Evolutionary conservation across 176 grass and related monocot species (phyloP), one percentile per base, ranked within the genome.

Genomic region (Triticum dicoccoides): DNA sequence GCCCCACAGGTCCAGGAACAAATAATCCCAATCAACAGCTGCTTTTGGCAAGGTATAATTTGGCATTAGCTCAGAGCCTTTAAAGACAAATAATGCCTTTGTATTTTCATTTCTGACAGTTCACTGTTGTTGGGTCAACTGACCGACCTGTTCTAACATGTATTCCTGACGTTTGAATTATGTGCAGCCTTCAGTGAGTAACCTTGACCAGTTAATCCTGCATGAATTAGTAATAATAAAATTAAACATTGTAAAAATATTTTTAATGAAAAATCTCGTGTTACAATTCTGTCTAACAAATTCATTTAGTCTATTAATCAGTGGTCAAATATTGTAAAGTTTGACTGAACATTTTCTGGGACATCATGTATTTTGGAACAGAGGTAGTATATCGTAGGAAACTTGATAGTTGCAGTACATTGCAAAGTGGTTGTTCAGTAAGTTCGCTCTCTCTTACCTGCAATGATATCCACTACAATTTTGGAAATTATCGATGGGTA

Each of bases 21-120:
- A 94, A 72, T 39, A 95, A 94, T 81, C 93, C 96, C 38, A 94
- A 94, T 84, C 91, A 92, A 34, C 96, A 98, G 78, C 89, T 98
- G 80, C 80, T 98, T 84, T 87, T 98, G 87, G 96, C 96, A 51
- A 98, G 95, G 95, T 91, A 95, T 77, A 78, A 35, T 65, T 84
- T 80, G 32, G 20, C 42, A 73, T 62, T 39, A 32, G 37, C 35
- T 63, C 33, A 30, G 39, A 64, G 9, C 27, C 0, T 38, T 27
- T 69, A 6, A 13, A 52, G 3, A 59, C 25, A 33, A 24, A 11
- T 75, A 63, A 63, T 25, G n/a, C 61, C 61, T 24, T 63, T 24
- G n/a, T 63, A 69, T 69, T 69, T 35, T 20, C 66, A 35, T 69
- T 34, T 69, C 66, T 35, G 66, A 69, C 33, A 33, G 65, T 67